Percentiles rank a stretch among this genome's conserved stretches.
These are phyloP conservation scores for Bremia lactucae DNA, from an alignment of 352 stramenopile genomes.

Conservation along the genomic window DNA sequence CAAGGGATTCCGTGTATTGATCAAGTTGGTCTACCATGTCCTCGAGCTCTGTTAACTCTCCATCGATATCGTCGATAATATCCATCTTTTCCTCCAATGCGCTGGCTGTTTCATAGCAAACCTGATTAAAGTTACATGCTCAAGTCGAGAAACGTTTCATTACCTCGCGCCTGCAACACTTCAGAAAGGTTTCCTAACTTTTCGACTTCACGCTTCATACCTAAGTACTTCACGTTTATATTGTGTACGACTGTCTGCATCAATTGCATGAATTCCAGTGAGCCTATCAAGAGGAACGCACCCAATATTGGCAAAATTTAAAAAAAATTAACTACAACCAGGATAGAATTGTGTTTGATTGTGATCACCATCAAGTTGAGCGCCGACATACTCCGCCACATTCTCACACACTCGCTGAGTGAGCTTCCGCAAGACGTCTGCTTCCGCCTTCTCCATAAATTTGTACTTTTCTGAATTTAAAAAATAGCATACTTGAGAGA, in stretches of 20 bases:
- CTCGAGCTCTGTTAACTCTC: conserved; percentile 77
- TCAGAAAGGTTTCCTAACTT: conserved; percentile 56
- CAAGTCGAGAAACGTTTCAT: not conserved
- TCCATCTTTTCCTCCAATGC: conserved; percentile 67
- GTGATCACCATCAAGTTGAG: conserved; percentile 45
- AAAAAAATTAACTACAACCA: conserved; percentile 4
- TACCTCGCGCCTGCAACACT: conserved; percentile 61
- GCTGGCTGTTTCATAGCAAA: conserved; percentile 15
- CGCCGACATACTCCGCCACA: conserved; percentile 53
- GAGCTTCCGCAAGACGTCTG: conserved; percentile 47
- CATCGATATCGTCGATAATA: conserved; percentile 73
- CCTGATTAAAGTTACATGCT: too few species aligned
- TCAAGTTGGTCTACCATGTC: conserved; percentile 84
- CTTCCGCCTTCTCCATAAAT: conserved; percentile 54
- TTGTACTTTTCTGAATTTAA: not conserved
- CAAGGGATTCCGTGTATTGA: conserved; percentile 58
- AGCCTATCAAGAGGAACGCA: too few species aligned
- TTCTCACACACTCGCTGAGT: conserved; percentile 58
- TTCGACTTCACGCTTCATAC: conserved; percentile 47
- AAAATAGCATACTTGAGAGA: conserved; percentile 16
- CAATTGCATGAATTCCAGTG: conserved; percentile 62
- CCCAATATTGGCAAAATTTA: too few species aligned
- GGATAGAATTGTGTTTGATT: too few species aligned
- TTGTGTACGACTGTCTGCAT: conserved; percentile 49
- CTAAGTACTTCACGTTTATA: conserved; percentile 51